phyloP scores from a whole-genome alignment of 805 yeast genomes.

The Cephaloascus albidus region DNA sequence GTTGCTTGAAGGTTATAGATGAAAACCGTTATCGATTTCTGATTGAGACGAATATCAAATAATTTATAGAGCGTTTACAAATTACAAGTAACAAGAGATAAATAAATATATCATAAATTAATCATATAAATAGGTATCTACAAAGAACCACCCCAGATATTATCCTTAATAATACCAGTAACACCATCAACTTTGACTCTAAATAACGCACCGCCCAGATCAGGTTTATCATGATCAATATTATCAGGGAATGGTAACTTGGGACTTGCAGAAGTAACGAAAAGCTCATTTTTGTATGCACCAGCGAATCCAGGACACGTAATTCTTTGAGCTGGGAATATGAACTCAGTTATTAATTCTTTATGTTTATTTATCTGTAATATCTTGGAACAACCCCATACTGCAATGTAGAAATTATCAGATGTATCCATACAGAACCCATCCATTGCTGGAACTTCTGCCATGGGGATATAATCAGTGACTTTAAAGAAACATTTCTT shows the following conservation, averaged over 20 bases:
- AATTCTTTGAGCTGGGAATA: neutral
- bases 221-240: constrained; percentile 3
- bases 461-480: neutral
- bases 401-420: neutral
- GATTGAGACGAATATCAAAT: no score
- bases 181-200: neutral
- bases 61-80: no score
- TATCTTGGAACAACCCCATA: neutral
- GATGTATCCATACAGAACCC: neutral
- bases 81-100: no score
- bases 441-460: neutral
- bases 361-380: neutral
- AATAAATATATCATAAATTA: no score
- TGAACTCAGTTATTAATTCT: neutral
- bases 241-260: constrained; percentile 3
- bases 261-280: neutral
- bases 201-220: neutral
- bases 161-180: constrained; percentile 19
- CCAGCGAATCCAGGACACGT: constrained; percentile 1
- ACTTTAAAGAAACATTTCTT: neutral
- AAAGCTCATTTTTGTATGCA: neutral
- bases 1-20: no score
- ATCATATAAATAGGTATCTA: no score
- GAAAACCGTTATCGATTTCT: no score
- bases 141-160: constrained; percentile 13